Percentiles rank a stretch among this genome's conserved stretches.
Conservation (phyloP, 148 eudicot species). For the Rhododendron williamsianum region DNA sequence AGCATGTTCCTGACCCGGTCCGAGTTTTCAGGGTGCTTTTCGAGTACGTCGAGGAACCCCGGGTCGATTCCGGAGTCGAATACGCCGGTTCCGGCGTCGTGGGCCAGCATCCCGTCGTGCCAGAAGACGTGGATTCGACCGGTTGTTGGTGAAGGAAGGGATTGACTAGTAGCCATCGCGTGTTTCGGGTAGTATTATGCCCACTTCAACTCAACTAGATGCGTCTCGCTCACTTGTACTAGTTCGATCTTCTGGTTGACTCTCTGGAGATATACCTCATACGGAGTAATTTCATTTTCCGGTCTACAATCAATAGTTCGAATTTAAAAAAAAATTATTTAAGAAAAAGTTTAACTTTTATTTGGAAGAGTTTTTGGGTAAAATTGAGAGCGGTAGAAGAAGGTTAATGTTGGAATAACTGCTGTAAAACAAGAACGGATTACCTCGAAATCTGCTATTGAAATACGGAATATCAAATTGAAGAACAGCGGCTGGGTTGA, state of each 20-base stretch:
- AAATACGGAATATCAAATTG: too few relatives aligned
- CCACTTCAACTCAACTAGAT: neutral
- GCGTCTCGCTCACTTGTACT: neutral
- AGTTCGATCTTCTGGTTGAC: too few relatives aligned
- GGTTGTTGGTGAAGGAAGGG: neutral
- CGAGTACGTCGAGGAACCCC: constrained; percentile 78
- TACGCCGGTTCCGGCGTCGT: constrained; percentile 67
- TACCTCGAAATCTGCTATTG: too few relatives aligned
- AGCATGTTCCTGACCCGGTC: constrained; percentile 76
- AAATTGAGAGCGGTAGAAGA: too few relatives aligned
- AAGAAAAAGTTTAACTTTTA: too few relatives aligned
- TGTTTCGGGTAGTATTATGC: neutral
- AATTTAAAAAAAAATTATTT: too few relatives aligned
- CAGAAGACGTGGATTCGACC: constrained; percentile 61
- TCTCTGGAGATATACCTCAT: too few relatives aligned
- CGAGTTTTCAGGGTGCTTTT: constrained; percentile 80
- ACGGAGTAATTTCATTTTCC: too few relatives aligned
- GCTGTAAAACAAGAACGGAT: too few relatives aligned
- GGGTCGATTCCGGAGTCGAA: constrained; percentile 73
- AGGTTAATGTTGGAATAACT: too few relatives aligned
- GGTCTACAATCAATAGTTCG: accelerated
- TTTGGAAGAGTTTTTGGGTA: too few relatives aligned
- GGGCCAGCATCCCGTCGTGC: constrained; percentile 77
- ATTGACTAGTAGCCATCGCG: neutral
- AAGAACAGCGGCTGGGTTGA: too few relatives aligned